Base-by-base conservation (phyloP, 208 protist genomes). In the Herpetomonas samuelpessoai region DNA sequence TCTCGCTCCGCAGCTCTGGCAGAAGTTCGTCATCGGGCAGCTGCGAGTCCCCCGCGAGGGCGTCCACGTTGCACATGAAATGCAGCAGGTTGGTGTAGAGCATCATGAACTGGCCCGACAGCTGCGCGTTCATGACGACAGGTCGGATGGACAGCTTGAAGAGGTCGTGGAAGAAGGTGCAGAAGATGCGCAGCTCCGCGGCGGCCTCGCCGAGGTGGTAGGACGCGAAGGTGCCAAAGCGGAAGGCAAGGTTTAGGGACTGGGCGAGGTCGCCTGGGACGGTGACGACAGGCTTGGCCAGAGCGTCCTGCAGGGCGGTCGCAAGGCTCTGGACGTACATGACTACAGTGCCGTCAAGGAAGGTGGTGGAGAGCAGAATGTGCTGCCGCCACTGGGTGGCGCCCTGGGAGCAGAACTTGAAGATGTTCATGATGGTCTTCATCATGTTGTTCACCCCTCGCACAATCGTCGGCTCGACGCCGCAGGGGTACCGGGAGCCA, bases 351-450 rank as follows among this genome's bases (percentile, higher is more conserved):
- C 80, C 71, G 52, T 97, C 85, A 26, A 95, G 62, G 25, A 93
- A 81, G 1, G 81, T 90, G 9, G 91, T 97, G 21, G 86, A 93
- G 50, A 91, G 79, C 3, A 96, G 71, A 49, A 95, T 79, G 75
- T 95, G 88, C 79, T 93, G 84, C n/a, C 91, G 81, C 86, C 86
- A 97, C 74, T 90, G 76, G 45, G 75, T 84, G 49, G 86, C 69
- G 55, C 75, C 58, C 24, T 72, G 57, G 18, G 81, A 86, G 50
- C 74, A 79, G 69, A 95, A 97, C 49, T 94, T 85, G 76, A 89
- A 93, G 54, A 97, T 85, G 63, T 97, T 97, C 83, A 94, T 93
- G 62, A 97, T 84, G 57, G 73, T 88, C 46, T 76, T 81, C 91
- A 97, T 97, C 27, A 69, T 86, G 69, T 86, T 87, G 70, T 79